Conservation (phyloP, 2,329 filamentous ascomycete species). For the Aspergillus sp. region DNA sequence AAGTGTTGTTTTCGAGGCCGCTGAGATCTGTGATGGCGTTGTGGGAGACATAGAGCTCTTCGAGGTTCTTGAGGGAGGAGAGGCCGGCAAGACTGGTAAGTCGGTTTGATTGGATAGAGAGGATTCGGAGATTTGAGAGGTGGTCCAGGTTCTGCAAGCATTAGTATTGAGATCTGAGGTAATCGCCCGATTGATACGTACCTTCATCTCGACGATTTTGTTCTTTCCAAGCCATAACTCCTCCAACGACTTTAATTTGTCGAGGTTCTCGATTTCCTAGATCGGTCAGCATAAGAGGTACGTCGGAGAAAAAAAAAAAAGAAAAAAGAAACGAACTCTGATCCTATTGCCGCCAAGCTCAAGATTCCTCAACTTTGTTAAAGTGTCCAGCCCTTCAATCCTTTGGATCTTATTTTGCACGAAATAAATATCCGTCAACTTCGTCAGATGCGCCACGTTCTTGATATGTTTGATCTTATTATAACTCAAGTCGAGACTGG, state of each 20-base stretch:
- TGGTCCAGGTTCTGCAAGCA: constrained; percentile 55
- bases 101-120: constrained; percentile 93
- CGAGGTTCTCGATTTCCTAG: constrained; percentile 74
- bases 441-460: constrained; percentile 67
- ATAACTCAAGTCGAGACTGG: constrained; percentile 83
- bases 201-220: constrained; percentile 79
- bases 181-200: constrained; percentile 11
- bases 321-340: constrained; percentile 40
- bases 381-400: constrained; percentile 75
- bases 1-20: constrained; percentile 61
- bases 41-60: constrained; percentile 94
- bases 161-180: background rate
- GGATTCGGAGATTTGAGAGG: constrained; percentile 71
- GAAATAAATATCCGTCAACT: constrained; percentile 79
- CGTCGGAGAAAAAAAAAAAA: background rate
- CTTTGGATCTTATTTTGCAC: constrained; percentile 88
- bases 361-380: constrained; percentile 70
- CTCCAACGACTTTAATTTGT: constrained; percentile 68
- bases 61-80: constrained; percentile 64
- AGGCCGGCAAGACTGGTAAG: constrained; percentile 73
- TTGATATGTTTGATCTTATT: constrained; percentile 99
- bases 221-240: constrained; percentile 95
- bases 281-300: constrained; percentile 3
- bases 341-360: constrained; percentile 92
- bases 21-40: constrained; percentile 75